Evolutionary conservation across 306 rosid genomes (phyloP), one percentile per base, ranked within the genome.

Genomic region (Adenanthera pavonina): DNA sequence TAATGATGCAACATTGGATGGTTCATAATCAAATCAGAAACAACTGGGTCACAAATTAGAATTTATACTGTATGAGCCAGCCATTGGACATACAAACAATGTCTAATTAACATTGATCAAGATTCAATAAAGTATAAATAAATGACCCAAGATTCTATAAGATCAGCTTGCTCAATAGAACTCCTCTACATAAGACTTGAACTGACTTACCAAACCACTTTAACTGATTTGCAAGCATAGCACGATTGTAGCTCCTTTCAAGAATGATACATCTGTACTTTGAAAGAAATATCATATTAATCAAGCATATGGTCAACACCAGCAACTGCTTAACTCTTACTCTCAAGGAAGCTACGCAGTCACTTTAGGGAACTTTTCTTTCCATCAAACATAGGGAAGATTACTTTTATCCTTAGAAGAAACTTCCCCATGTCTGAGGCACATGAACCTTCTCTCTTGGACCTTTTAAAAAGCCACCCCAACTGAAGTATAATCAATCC

Each of bases 391-490:
- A 71, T 17, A 53, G 60, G 49, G 81, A 25, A 64, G 6, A 60
- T 10, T 64, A 59, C 67, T 36, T 36, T 36, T 36, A 2, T 36
- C 40, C 40, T 36, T 4, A 59, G 51, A 85, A 56, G 84, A 69
- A 86, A 76, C 79, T 38, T 82, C 75, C 65, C 64, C 72, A 78
- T 17, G 16, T 67, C 30, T 53, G 56, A 74, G 57, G 79, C 47
- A 71, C 73, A 72, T 80, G 82, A 76, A 79, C 56, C 65, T 79
- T 78, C 78, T 74, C 86, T 36, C 71, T 48, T 3, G 64, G 48
- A 69, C 77, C 77, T 56, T 65, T 43, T 57, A 48, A 79, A 73
- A 77, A 20, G 68, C 65, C 57, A 78, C 72, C 83, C 72, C 81
- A 71, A 33, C 78, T 30, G 20, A 82, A 43, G 52, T 46, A 75